Conservation (phyloP, 176 grass and related monocot species). For the Metroxylon sagu region DNA sequence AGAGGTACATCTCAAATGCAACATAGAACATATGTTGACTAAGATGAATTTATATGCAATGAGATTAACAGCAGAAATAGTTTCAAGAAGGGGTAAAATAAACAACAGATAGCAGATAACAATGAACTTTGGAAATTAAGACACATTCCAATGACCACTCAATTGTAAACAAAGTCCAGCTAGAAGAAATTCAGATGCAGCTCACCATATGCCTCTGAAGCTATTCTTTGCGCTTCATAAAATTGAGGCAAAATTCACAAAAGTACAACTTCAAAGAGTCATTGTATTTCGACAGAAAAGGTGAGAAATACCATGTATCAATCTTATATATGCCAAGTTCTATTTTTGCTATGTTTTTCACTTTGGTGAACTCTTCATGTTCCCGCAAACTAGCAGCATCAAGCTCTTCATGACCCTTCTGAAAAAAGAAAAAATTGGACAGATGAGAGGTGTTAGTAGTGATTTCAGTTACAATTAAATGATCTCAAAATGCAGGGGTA, state of each 20-base stretch:
- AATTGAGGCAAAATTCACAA: slow-evolving; percentile 99
- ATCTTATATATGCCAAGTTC: slow-evolving; percentile 97
- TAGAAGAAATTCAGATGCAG: slow-evolving; percentile 15
- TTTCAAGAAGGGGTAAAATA: too few species aligned
- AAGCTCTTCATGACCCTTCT: slow-evolving; percentile 94
- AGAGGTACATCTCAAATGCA: too few species aligned
- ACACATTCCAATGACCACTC: background rate
- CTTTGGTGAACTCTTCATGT: slow-evolving; percentile 97
- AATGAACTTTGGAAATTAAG: too few species aligned
- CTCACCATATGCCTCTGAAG: slow-evolving; percentile 99
- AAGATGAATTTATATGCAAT: too few species aligned
- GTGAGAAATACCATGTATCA: slow-evolving; percentile 99
- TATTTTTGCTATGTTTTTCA: slow-evolving; percentile 98
- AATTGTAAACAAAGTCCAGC: background rate
- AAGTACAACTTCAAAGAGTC: slow-evolving; percentile 89
- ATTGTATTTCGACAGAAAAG: slow-evolving; percentile 92
- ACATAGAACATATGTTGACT: too few species aligned
- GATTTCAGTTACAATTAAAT: too few species aligned
- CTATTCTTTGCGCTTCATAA: slow-evolving; percentile 99
- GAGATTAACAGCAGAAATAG: too few species aligned
- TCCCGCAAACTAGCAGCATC: slow-evolving; percentile 93
- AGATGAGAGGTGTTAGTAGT: background rate
- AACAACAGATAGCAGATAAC: too few species aligned
- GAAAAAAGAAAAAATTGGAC: slow-evolving; percentile 6
- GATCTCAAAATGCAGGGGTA: too few species aligned